A percentile compares a stretch with the other conserved stretches of the same genome.
Evolutionary conservation across 768 basidiomycete genomes (phyloP).

Genomic region (Suillus fuscotomentosus): DNA sequence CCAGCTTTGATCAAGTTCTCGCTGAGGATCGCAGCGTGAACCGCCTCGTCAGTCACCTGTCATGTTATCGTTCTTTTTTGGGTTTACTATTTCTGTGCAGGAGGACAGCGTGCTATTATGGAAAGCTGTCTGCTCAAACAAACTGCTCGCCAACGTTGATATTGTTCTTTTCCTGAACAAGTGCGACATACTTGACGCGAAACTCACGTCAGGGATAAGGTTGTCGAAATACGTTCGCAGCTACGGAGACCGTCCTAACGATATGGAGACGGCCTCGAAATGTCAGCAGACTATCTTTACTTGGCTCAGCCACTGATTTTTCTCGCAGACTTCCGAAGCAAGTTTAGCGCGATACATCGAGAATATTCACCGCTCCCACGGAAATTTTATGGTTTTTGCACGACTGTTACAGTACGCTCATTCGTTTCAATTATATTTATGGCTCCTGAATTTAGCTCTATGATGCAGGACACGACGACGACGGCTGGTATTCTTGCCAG

Average conservation of each 20-base stretch:
- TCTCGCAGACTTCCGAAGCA: constrained; percentile 59
- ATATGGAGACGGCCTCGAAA: constrained; percentile 62
- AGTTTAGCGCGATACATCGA: constrained; percentile 74
- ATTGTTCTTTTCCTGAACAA: constrained; percentile 83
- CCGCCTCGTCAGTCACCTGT: constrained; percentile 37
- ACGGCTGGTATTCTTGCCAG: constrained; percentile 77
- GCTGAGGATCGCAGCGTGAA: constrained; percentile 52
- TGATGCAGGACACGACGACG: constrained; percentile 58
- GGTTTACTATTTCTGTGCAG: constrained; percentile 32
- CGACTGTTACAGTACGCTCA: constrained; percentile 62
- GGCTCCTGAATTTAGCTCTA: constrained; percentile 1
- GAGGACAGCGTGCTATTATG: constrained; percentile 78
- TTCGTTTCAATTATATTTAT: neutral
- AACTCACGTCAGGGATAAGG: constrained; percentile 62
- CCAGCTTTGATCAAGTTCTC: constrained; percentile 54
- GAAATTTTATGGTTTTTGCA: constrained; percentile 78
- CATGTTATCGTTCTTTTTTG: neutral
- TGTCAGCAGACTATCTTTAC: constrained; percentile 44
- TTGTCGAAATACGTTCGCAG: constrained; percentile 70
- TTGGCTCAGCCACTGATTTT: neutral
- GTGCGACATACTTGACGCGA: constrained; percentile 68
- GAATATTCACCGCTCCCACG: constrained; percentile 73
- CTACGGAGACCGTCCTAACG: constrained; percentile 67
- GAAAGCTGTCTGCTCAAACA: constrained; percentile 71
- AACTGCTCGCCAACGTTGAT: constrained; percentile 66